phyloP scores from a whole-genome alignment of 768 basidiomycete genomes.

The Trametes sanguinea region DNA sequence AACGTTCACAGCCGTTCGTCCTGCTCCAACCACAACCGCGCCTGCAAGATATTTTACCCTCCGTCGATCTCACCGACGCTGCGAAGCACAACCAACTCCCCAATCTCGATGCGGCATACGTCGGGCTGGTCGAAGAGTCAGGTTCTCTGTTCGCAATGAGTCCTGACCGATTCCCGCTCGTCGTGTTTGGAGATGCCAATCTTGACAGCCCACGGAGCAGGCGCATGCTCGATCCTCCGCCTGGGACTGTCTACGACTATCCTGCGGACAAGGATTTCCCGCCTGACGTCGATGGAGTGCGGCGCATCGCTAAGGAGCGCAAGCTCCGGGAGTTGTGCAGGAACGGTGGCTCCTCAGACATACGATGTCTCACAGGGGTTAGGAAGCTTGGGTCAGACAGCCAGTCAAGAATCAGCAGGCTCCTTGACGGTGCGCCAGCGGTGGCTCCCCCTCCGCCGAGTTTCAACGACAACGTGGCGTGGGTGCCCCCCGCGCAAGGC shows the following conservation, averaged over 20 bases:
- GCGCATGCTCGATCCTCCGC: constrained; percentile 38
- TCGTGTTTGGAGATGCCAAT: constrained; percentile 63
- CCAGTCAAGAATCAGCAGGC: constrained; percentile 42
- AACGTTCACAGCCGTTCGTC: constrained; percentile 66
- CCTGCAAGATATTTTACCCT: constrained; percentile 70
- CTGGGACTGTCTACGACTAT: constrained; percentile 26
- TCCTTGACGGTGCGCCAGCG: constrained; percentile 60
- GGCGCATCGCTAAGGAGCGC: constrained; percentile 38
- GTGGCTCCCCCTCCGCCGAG: constrained; percentile 34
- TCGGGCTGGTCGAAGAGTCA: constrained; percentile 73
- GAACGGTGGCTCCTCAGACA: constrained; percentile 42
- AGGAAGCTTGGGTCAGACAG: constrained; percentile 54
- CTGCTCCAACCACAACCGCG: constrained; percentile 85
- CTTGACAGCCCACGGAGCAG: constrained; percentile 2
- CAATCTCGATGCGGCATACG: constrained; percentile 69
- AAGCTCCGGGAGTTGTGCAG: constrained; percentile 45
- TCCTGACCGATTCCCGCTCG: constrained; percentile 77
- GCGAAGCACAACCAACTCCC: constrained; percentile 45
- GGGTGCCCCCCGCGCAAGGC: constrained; percentile 8
- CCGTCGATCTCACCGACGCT: constrained; percentile 36
- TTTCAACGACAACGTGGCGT: constrained; percentile 17
- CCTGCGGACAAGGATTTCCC: constrained; percentile 36
- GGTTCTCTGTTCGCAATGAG: constrained; percentile 86
- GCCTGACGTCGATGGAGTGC: constrained; percentile 46
- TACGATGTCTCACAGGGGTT: constrained; percentile 65